These are phyloP conservation scores for Pogostemon cablin DNA, from an alignment of 257 asterid species.

Conservation along the genomic window DNA sequence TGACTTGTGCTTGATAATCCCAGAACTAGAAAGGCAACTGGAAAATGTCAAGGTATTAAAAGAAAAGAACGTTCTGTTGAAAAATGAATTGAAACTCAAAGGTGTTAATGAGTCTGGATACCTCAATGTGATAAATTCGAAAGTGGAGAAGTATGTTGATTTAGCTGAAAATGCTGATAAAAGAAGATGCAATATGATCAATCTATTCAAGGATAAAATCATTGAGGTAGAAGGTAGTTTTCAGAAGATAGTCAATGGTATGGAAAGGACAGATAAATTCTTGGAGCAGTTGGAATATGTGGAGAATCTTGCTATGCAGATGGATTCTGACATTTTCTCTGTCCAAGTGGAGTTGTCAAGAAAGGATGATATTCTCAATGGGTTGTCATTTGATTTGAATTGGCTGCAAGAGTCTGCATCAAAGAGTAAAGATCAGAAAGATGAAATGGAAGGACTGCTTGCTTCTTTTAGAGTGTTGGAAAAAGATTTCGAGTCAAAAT, in stretches of 20 bases:
- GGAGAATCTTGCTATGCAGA: constrained; percentile 59
- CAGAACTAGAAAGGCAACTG: constrained; percentile 48
- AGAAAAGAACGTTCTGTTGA: constrained; percentile 51
- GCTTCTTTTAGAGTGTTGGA: constrained; percentile 59
- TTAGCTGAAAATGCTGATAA: constrained; percentile 38
- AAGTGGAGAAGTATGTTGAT: constrained; percentile 35
- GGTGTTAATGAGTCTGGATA: constrained; percentile 40
- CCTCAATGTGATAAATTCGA: constrained; percentile 44
- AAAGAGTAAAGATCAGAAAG: constrained; percentile 69
- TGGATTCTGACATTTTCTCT: constrained; percentile 51
- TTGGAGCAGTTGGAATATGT: constrained; percentile 54
- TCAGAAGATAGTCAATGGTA: constrained; percentile 46
- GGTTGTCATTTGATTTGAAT: constrained; percentile 79
- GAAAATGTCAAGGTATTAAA: constrained; percentile 40
- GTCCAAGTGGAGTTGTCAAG: constrained; percentile 63
- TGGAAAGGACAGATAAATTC: constrained; percentile 44
- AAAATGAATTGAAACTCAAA: constrained; percentile 50
- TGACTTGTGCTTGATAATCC: constrained; percentile 41
- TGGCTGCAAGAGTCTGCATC: constrained; percentile 94
- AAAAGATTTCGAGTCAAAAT: constrained; percentile 50
- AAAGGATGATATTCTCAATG: constrained; percentile 85
- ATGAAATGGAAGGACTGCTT: constrained; percentile 56
- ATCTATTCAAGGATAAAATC: constrained; percentile 41
- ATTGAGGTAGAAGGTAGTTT: constrained; percentile 43
- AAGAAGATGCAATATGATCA: constrained; percentile 40